Conservation (phyloP, 2,329 filamentous ascomycete species). For the Fusarium ambrosium region DNA sequence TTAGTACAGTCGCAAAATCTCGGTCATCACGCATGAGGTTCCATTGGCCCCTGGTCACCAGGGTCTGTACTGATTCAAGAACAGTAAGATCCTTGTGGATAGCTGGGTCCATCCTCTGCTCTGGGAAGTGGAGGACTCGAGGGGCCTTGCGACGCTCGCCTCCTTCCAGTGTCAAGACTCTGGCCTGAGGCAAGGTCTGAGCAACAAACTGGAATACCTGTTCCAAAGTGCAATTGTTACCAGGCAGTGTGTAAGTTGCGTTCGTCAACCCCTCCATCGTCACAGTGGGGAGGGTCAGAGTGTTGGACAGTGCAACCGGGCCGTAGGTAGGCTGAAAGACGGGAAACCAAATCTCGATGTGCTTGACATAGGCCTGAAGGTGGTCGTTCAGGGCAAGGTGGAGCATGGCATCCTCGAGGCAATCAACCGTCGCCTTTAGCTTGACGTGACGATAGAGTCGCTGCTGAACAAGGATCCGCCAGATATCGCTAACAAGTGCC, state of each 20-base stretch:
- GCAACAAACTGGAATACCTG: constrained; percentile 77
- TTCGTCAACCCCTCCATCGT: constrained; percentile 68
- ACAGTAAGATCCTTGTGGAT: constrained; percentile 56
- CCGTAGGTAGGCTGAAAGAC: constrained; percentile 74
- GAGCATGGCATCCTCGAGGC: constrained; percentile 68
- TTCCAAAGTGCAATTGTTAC: constrained; percentile 77
- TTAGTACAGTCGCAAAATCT: constrained; percentile 73
- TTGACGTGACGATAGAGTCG: constrained; percentile 82
- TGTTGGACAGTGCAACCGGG: constrained; percentile 58
- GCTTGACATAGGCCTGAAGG: constrained; percentile 74
- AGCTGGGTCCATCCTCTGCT: constrained; percentile 34
- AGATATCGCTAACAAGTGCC: constrained; percentile 72
- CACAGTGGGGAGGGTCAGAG: constrained; percentile 64
- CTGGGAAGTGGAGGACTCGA: constrained; percentile 64
- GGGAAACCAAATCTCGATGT: constrained; percentile 84
- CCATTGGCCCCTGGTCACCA: constrained; percentile 83
- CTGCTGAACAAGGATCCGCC: constrained; percentile 77
- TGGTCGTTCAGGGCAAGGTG: constrained; percentile 73
- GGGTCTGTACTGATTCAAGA: constrained; percentile 71
- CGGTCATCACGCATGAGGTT: constrained; percentile 75
- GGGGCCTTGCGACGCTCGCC: constrained; percentile 82
- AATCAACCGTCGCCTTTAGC: constrained; percentile 77
- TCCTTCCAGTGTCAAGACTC: constrained; percentile 80
- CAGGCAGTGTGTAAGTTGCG: constrained; percentile 70
- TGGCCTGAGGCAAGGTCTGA: constrained; percentile 69